These are phyloP conservation scores for Nitzschia putrida DNA, from an alignment of 108 stramenopile genomes.

Conservation along the genomic window DNA sequence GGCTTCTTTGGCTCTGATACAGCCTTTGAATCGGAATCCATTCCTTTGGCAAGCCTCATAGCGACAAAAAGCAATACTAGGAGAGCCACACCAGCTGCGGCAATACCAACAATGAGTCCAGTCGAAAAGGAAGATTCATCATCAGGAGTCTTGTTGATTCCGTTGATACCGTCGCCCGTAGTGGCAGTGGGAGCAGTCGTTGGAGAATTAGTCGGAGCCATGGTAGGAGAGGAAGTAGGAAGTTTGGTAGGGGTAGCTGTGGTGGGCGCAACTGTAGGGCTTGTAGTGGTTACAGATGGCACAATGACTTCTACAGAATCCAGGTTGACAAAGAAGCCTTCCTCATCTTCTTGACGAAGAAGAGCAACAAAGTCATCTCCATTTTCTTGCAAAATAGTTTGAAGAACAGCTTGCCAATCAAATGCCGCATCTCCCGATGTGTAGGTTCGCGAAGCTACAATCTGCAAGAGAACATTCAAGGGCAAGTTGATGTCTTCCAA, in stretches of 20 bases:
- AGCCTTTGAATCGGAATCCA: not conserved
- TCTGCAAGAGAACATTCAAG: not conserved
- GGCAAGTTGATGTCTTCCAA: not conserved
- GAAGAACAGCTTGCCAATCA: not conserved
- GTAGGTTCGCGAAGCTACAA: not conserved
- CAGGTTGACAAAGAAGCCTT: not conserved
- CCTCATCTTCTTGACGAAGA: not conserved
- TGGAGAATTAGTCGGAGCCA: not conserved
- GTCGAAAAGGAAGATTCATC: conserved; percentile 2
- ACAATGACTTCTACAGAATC: not conserved
- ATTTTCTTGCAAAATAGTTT: not conserved
- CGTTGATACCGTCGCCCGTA: not conserved
- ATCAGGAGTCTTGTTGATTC: not conserved
- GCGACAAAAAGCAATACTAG: not conserved
- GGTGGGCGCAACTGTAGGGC: not conserved
- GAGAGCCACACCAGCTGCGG: conserved; percentile 17
- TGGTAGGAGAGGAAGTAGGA: not conserved
- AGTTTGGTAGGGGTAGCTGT: not conserved
- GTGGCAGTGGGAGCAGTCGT: not conserved
- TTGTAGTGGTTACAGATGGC: not conserved
- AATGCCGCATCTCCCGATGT: not conserved
- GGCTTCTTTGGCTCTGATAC: not conserved
- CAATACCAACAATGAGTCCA: conserved; percentile 26
- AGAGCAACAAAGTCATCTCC: not conserved
- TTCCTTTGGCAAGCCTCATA: not conserved